Conservation (phyloP, 2,329 filamentous ascomycete genomes). For the Lachnellula willkommii region DNA sequence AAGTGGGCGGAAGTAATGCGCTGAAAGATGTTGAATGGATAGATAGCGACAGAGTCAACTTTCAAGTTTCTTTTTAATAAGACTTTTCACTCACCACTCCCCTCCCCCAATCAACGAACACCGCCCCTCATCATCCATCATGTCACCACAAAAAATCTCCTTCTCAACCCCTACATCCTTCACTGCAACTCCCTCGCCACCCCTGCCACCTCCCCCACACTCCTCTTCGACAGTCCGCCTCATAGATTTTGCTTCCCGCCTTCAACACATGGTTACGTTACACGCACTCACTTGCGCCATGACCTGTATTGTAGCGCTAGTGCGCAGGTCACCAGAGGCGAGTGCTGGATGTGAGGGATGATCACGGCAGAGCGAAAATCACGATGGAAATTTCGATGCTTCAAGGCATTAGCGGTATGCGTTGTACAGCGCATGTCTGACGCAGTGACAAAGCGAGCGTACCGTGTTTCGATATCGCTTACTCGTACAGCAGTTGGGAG, state of each 20-base stretch:
- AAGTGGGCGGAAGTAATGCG: too few relatives aligned
- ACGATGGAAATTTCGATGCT: slow-evolving; percentile 50
- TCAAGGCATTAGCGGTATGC: slow-evolving; percentile 56
- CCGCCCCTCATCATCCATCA: background rate
- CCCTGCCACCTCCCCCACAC: slow-evolving; percentile 50
- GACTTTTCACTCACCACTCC: background rate
- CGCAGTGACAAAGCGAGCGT: slow-evolving; percentile 29
- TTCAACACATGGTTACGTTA: slow-evolving; percentile 42
- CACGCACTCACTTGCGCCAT: slow-evolving; percentile 56
- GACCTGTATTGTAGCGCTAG: slow-evolving; percentile 49
- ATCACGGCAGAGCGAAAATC: slow-evolving; percentile 49
- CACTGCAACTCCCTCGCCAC: slow-evolving; percentile 46
- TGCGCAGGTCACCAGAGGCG: slow-evolving; percentile 51
- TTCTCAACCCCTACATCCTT: background rate
- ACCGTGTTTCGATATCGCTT: slow-evolving; percentile 10
- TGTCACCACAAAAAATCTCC: background rate
- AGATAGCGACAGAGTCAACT: too few relatives aligned
- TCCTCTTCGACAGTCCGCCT: slow-evolving; percentile 45
- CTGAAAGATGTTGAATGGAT: too few relatives aligned
- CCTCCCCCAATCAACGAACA: background rate
- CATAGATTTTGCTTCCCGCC: slow-evolving; percentile 31
- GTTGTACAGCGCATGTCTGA: slow-evolving; percentile 39
- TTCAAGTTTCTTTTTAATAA: too few relatives aligned
- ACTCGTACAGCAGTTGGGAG: slow-evolving; percentile 41
- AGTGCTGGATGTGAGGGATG: slow-evolving; percentile 49